phyloP scores from a whole-genome alignment of 2,329 filamentous ascomycete genomes.

The Dactylellina sp. region DNA sequence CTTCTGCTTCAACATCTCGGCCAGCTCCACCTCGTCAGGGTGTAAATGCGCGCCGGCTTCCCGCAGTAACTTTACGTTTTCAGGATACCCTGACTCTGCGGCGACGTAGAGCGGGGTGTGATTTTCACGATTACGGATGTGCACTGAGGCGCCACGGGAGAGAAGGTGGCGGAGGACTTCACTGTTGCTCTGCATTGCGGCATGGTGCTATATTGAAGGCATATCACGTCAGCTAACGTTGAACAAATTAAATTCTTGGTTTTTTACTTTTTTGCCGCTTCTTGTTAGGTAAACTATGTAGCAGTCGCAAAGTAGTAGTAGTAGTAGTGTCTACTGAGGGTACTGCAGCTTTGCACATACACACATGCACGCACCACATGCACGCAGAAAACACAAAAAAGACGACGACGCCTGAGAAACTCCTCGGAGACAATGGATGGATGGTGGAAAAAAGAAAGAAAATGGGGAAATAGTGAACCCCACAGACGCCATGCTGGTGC shows the following conservation, averaged over 20 bases:
- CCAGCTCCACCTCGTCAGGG: slow-evolving; percentile 65
- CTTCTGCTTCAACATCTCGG: slow-evolving; percentile 55
- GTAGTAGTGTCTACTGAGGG: slow-evolving; percentile 29
- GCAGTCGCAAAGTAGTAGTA: too few species aligned
- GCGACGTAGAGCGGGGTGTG: slow-evolving; percentile 76
- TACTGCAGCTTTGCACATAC: slow-evolving; percentile 30
- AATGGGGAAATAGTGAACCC: background rate
- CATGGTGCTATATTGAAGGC: slow-evolving; percentile 61
- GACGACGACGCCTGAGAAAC: background rate
- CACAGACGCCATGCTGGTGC: slow-evolving; percentile 26
- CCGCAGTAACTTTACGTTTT: slow-evolving; percentile 69
- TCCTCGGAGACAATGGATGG: slow-evolving; percentile 4
- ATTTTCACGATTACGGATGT: slow-evolving; percentile 73
- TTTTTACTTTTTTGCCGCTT: slow-evolving; percentile 10
- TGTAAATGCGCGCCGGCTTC: slow-evolving; percentile 73
- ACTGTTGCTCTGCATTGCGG: slow-evolving; percentile 65
- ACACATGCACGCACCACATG: slow-evolving; percentile 15
- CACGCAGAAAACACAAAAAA: too few species aligned
- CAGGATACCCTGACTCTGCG: slow-evolving; percentile 69
- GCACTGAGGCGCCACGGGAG: slow-evolving; percentile 74
- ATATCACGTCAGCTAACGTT: slow-evolving; percentile 52
- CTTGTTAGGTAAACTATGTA: background rate
- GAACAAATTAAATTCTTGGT: background rate
- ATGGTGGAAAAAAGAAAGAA: background rate
- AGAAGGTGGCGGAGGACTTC: slow-evolving; percentile 73